Evolutionary conservation across 371 early-diverging fungal genomes (phyloP), one percentile per base, ranked within the genome.

Genomic region (Mortierella sp.): DNA sequence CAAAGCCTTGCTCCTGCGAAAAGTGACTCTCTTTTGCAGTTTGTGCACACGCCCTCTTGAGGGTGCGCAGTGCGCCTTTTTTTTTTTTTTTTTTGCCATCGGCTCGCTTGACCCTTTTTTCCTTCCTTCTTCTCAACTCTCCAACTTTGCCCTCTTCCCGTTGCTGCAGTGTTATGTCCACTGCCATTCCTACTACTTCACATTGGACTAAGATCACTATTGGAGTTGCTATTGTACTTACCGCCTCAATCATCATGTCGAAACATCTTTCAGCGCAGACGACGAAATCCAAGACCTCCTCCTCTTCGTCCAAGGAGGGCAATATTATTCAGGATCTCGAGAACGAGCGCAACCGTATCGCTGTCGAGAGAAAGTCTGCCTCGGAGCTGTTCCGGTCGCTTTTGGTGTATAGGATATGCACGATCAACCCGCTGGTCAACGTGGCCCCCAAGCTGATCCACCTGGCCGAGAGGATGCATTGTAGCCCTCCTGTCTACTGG

Each of bases 361-460:
- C 81, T 21, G 64, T 87, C 7, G 73, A 81, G 10, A 72, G 83
- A 39, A 89, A 86, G 80, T 69, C 86, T 45, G 83, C 88, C 7
- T 58, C 62, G 13, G 88, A 91, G 61, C 86, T 96, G 38, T 42
- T 89, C 19, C 82, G 87, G 58, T 90, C 91, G 5, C 79, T 91
- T 66, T 63, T 89, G 24, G 94, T 96, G 42, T 94, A 93, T 71
- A 83, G 85, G 58, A 56, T 92, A 48, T 95, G 95, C 72, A 82
- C 84, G 10, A 81, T 89, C 52, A 74, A 85, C 21, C 78, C 83
- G 69, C 78, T 95, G 16, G 93, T 93, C 23, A 83, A 86, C 42
- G 61, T 81, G 38, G 89, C 94, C 7, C 91, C 93, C 19, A 56
- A 76, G 28, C 42, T 95, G 6, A 85, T 95, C 41, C 48, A 81